These are phyloP conservation scores for Suhomyces ambrosiae DNA, from an alignment of 1,139 yeast genomes.

Conservation along the genomic window DNA sequence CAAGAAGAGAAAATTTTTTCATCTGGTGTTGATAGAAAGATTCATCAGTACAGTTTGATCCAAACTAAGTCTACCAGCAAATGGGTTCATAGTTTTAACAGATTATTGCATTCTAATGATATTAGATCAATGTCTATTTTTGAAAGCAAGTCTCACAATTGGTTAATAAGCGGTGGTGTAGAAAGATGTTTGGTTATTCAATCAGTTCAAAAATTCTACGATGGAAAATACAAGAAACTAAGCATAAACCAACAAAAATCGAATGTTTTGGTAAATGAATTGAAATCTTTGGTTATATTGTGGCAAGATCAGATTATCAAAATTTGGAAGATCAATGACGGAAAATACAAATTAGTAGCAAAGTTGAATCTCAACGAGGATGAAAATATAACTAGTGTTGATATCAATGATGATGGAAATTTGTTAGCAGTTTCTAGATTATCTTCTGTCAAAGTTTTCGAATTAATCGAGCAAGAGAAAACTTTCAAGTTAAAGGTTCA, in stretches of 20 bases:
- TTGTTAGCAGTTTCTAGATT: constrained; percentile 73
- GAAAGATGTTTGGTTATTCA: constrained; percentile 78
- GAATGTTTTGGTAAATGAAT: constrained; percentile 53
- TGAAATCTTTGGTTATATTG: constrained; percentile 58
- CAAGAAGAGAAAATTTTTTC: constrained; percentile 71
- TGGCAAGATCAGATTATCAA: constrained; percentile 86
- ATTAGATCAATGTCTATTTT: constrained; percentile 75
- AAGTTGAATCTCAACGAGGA: constrained; percentile 73
- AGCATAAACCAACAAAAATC: constrained; percentile 65
- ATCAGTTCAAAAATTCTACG: constrained; percentile 67
- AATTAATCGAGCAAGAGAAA: constrained; percentile 30
- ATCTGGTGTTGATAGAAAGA: constrained; percentile 93
- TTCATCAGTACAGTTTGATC: constrained; percentile 63
- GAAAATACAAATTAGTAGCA: constrained; percentile 54
- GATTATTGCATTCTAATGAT: constrained; percentile 88
- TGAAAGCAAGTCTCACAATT: constrained; percentile 69
- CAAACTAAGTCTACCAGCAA: constrained; percentile 39
- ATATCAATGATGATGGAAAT: constrained; percentile 67
- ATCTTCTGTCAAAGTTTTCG: constrained; percentile 68
- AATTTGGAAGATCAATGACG: constrained; percentile 67
- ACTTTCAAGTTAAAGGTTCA: constrained; percentile 48
- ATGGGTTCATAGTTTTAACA: constrained; percentile 81
- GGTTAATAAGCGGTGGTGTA: constrained; percentile 86
- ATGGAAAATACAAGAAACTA: constrained; percentile 73
- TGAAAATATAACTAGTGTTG: constrained; percentile 74